These are phyloP conservation scores for Auricularia auricula-judae DNA, from an alignment of 768 basidiomycete species.

Conservation along the genomic window DNA sequence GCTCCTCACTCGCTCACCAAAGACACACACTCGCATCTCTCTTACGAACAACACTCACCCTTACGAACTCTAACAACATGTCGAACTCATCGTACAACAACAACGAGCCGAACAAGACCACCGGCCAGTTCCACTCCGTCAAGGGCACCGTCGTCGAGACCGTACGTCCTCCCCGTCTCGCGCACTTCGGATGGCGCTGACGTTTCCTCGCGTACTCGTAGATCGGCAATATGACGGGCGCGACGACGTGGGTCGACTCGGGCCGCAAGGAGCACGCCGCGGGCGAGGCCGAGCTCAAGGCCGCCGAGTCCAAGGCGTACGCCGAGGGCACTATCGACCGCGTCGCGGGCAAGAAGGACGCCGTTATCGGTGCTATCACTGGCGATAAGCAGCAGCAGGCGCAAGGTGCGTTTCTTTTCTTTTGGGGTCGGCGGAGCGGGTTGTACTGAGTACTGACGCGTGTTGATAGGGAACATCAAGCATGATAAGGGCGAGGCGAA, in stretches of 20 bases:
- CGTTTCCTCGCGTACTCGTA: neutral
- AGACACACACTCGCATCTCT: too few relatives aligned
- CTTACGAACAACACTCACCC: too few relatives aligned
- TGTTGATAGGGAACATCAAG: neutral
- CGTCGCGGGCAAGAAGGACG: conserved; percentile 38
- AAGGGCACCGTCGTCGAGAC: conserved; percentile 20
- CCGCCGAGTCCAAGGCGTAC: conserved; percentile 38
- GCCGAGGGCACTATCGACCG: conserved; percentile 36
- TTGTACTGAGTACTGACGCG: conserved; percentile 8
- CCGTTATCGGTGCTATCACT: conserved; percentile 42
- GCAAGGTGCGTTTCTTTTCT: conserved; percentile 24
- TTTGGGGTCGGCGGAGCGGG: neutral
- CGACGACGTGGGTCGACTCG: conserved; percentile 28
- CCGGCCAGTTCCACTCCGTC: conserved; percentile 32
- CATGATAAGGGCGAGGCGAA: conserved; percentile 7
- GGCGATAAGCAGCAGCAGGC: conserved; percentile 43
- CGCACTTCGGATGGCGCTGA: neutral
- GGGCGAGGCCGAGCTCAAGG: conserved; percentile 36
- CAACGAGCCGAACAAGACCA: conserved; percentile 25
- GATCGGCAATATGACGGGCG: conserved; percentile 34
- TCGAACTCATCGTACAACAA: conserved; percentile 3
- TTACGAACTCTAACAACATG: conserved; percentile 1
- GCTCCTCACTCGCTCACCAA: too few relatives aligned
- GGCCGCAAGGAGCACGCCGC: conserved; percentile 40
- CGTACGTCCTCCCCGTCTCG: conserved; percentile 1